A percentile compares a stretch with the other conserved stretches of the same genome.
These are phyloP conservation scores for Barnettozyma populi DNA, from an alignment of 805 yeast species.

Conservation along the genomic window DNA sequence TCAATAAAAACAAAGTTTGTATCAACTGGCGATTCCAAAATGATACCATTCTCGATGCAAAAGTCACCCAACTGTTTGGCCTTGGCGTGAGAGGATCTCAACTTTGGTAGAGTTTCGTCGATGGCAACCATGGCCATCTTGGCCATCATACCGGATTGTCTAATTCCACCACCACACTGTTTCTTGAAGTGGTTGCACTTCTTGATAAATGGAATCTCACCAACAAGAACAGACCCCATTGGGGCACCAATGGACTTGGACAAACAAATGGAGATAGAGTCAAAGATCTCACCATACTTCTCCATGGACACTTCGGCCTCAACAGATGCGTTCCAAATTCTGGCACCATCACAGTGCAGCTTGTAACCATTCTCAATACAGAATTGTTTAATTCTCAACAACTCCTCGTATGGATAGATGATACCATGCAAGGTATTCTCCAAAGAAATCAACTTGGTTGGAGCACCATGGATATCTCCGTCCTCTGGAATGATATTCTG, in stretches of 20 bases:
- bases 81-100: slow-evolving; percentile 41
- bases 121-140: slow-evolving; percentile 78
- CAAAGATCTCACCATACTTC: slow-evolving; percentile 74
- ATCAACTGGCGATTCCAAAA: slow-evolving; percentile 68
- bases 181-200: slow-evolving; percentile 83
- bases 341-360: slow-evolving; percentile 89
- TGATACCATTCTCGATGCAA: slow-evolving; percentile 47
- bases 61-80: slow-evolving; percentile 49
- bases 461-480: slow-evolving; percentile 84
- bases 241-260: slow-evolving; percentile 94
- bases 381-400: slow-evolving; percentile 64
- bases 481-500: slow-evolving; percentile 58
- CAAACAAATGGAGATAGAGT: slow-evolving; percentile 83
- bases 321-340: slow-evolving; percentile 84
- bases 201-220: slow-evolving; percentile 49
- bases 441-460: slow-evolving; percentile 76
- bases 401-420: slow-evolving; percentile 74
- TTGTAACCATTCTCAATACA: slow-evolving; percentile 55
- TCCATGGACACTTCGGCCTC: slow-evolving; percentile 49
- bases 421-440: slow-evolving; percentile 89
- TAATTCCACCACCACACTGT: slow-evolving; percentile 89
- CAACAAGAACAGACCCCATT: slow-evolving; percentile 83
- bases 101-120: slow-evolving; percentile 54
- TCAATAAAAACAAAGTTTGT: slow-evolving; percentile 83
- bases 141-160: slow-evolving; percentile 81